Evolutionary conservation across 176 grass and related monocot species (phyloP), one percentile per base, ranked within the genome.

Genomic region (Eremochloa ophiuroides): DNA sequence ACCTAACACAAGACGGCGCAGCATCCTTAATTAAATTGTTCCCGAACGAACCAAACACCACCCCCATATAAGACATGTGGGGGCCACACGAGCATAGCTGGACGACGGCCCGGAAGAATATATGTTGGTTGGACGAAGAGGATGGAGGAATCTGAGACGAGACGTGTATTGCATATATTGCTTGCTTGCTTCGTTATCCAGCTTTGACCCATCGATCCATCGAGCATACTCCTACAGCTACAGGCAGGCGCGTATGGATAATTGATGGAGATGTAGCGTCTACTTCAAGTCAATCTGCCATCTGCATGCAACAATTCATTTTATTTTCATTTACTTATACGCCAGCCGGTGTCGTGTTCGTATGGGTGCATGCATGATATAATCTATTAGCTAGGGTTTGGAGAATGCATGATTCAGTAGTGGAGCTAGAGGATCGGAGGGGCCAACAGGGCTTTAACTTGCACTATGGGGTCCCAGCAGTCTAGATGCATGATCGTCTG

Each of bases 221-320:
- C 16, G 16, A 28, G 14, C 41, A 72, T 29, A 39, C 40, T n/a
- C n/a, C n/a, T n/a, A n/a, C n/a, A n/a, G n/a, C n/a, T n/a, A n/a
- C 33, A 18, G 4, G 14, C 61, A 27, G 6, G 38, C 10, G 40
- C n/a, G 40, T 71, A 26, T 71, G 69, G 69, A 47, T 18, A 23
- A 69, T 55, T 0, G 69, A 82, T 64, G 37, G 58, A 74, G 58
- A 73, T 66, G 71, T 83, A 50, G 60, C 81, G 81, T 75, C 71
- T 75, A 31, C 71, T 53, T 75, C 61, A 83, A 51, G 81, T 66
- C 70, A 83, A 75, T 75, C 25, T 25, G 25, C 6, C 10, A 60
- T 60, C 23, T 27, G 6, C 30, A 38, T 74, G 59, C 70, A 51
- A 28, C 41, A 12, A 65, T 50, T 47, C 58, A 27, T 27, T 60